Evolutionary conservation across 2,329 filamentous ascomycete genomes (phyloP).

Genomic region (Ascochyta clinopodiicola): DNA sequence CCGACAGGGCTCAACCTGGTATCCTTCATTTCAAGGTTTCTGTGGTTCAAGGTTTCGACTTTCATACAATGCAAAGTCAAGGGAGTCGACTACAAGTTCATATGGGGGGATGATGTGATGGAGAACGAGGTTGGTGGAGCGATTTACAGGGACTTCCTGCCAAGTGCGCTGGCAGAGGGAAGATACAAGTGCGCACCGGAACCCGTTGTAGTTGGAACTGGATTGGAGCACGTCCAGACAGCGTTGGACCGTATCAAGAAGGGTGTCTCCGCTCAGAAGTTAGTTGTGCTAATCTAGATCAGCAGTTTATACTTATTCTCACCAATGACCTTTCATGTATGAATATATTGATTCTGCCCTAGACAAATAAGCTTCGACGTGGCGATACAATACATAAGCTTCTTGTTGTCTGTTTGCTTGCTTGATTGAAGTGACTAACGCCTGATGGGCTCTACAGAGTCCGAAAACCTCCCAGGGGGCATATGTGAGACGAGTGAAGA

Average conservation of each 20-base stretch:
- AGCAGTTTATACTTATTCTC: no score
- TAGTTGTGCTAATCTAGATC: constrained; percentile 4
- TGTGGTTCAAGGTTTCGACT: constrained; percentile 17
- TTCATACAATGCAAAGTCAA: constrained; percentile 17
- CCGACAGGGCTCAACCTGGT: constrained; percentile 12
- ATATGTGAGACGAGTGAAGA: no score
- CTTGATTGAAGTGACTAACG: no score
- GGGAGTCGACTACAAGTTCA: constrained; percentile 18
- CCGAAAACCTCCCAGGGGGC: no score
- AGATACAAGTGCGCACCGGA: constrained; percentile 19
- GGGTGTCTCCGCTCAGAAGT: constrained; percentile 5
- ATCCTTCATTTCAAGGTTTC: constrained; percentile 7
- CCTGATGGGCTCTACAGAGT: no score
- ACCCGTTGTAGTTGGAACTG: constrained; percentile 23
- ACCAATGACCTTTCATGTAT: no score
- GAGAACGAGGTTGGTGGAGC: constrained; percentile 6
- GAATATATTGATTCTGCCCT: no score
- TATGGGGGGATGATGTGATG: constrained; percentile 10
- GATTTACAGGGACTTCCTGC: constrained; percentile 17
- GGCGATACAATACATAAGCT: no score
- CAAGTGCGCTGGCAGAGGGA: constrained; percentile 19
- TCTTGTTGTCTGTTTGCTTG: no score
- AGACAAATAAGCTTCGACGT: no score
- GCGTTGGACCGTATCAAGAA: constrained; percentile 21
- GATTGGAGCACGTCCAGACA: constrained; percentile 28